phyloP scores from a whole-genome alignment of 495 filamentous ascomycete species.

The Neurospora tetrasperma region DNA sequence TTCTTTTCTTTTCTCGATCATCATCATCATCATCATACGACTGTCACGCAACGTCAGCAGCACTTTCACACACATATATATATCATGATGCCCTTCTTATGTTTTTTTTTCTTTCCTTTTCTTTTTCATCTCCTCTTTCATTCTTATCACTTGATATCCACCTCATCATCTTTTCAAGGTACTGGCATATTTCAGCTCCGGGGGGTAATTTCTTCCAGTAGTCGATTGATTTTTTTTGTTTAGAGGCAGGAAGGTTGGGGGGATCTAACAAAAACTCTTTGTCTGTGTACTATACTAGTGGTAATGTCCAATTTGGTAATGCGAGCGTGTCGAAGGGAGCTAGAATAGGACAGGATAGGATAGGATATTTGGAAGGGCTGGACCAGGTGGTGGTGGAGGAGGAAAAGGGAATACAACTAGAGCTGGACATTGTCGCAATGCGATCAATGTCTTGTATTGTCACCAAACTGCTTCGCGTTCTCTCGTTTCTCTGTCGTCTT shows the following conservation, averaged over 20 bases:
- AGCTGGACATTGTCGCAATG: background rate
- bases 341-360: background rate
- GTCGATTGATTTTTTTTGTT: background rate
- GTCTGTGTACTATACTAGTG: background rate
- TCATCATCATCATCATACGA: background rate
- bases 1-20: background rate
- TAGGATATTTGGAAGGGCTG: background rate
- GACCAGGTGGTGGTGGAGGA: background rate
- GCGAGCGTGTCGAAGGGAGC: background rate
- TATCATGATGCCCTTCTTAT: background rate
- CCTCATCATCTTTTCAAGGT: background rate
- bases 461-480: background rate
- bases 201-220: background rate
- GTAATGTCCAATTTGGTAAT: background rate
- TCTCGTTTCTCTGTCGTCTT: background rate
- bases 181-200: background rate
- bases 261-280: background rate
- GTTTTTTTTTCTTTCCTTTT: background rate
- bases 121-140: background rate
- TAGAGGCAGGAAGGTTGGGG: background rate
- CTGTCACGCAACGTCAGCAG: background rate
- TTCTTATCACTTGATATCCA: background rate
- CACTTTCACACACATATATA: background rate
- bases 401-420: background rate
- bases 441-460: background rate